These are phyloP conservation scores for Didymella pomorum DNA, from an alignment of 2,329 filamentous ascomycete species.

Conservation along the genomic window DNA sequence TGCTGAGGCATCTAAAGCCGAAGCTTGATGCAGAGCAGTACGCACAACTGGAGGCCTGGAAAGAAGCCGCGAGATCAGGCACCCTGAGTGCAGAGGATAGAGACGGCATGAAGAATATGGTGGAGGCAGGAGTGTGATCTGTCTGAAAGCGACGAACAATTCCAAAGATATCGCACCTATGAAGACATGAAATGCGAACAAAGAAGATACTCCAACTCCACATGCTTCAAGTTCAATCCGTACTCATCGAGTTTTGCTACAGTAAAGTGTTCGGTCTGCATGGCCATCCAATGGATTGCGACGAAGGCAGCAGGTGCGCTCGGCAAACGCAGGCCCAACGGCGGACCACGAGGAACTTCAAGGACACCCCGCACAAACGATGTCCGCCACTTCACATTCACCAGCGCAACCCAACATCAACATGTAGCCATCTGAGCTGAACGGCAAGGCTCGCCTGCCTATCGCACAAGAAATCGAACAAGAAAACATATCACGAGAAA, in stretches of 20 bases:
- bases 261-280: background rate
- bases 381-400: conserved; percentile 14
- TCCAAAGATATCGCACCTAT: background rate
- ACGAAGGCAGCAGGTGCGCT: conserved; percentile 11
- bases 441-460: background rate
- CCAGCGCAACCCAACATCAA: conserved; percentile 7
- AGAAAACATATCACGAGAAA: background rate
- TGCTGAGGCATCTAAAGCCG: conserved; percentile 48
- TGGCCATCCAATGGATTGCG: conserved; percentile 13
- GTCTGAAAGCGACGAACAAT: background rate
- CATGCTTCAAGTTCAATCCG: background rate
- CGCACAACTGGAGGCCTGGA: conserved; percentile 46
- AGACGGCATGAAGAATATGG: conserved; percentile 45
- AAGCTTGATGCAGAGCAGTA: conserved; percentile 34
- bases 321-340: conserved; percentile 16
- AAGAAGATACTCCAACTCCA: background rate
- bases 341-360: conserved; percentile 13
- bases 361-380: conserved; percentile 11
- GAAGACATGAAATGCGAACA: background rate
- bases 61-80: conserved; percentile 48
- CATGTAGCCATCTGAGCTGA: background rate
- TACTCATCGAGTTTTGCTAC: background rate
- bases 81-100: conserved; percentile 43
- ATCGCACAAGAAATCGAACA: background rate
- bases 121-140: conserved; percentile 20